Base-by-base conservation (phyloP, 164 flowering plant genomes). In the Liriodendron chinense region DNA sequence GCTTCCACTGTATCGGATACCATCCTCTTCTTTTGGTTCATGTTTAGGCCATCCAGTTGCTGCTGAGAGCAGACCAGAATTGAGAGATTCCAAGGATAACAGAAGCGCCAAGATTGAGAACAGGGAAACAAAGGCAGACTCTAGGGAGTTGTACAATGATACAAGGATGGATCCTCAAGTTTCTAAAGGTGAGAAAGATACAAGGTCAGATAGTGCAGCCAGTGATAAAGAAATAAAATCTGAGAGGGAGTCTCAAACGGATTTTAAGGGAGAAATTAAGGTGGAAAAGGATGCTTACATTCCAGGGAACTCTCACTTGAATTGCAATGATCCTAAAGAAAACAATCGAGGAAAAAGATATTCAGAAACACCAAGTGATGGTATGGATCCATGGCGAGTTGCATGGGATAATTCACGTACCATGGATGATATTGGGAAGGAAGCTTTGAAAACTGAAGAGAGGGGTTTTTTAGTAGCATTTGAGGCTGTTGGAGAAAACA, bases 401-500 rank as follows among this genome's bases (percentile, higher is more conserved):
- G 47, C 88, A 21, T 84, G 84, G 34, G 71, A 78, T 74, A 80
- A 56, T 73, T 24, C 83, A 59, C 89, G 83, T 63, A 83, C 81
- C n/a, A 79, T 81, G 20, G 76, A 62, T 79, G 91, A 91, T 69
- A 80, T 57, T 69, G 88, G 83, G 67, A 89, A 89, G 77, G 91
- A 87, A 68, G 75, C 76, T 66, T 67, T 78, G 5, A 68, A 73
- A 50, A 61, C 71, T 66, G 89, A 87, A 68, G 87, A 87, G 57
- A 82, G 80, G 83, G 90, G 84, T 70, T 53, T 68, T 70, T 43
- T 62, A 21, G 97, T 90, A 80, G 78, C 82, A 10, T 83, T 81
- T 75, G 96, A 93, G 83, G 86, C 94, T 76, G 88, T 87, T 76
- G 92, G 90, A 65, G 97, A 89, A 79, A 93, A 88, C 76, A 92